Conservation (phyloP, 2,329 filamentous ascomycete genomes). For the Berkeleyomyces rouxiae region DNA sequence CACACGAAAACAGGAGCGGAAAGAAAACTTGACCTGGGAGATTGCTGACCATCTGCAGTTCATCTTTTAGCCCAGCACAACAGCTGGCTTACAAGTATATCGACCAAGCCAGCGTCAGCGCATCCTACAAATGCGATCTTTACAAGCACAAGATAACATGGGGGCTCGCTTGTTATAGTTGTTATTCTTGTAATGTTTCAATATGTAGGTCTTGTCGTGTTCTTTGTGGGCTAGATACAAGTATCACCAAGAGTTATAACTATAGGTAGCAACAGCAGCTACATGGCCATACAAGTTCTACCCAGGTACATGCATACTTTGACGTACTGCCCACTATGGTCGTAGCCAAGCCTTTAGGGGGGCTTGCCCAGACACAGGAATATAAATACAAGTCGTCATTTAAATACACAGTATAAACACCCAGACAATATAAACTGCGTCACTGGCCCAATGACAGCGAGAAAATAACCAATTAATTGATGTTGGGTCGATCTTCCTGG, state of each 20-base stretch:
- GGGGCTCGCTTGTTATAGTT: neutral
- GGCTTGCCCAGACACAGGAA: too few species aligned
- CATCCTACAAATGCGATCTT: neutral
- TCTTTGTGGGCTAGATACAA: too few species aligned
- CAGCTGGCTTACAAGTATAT: neutral
- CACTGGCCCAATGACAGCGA: neutral
- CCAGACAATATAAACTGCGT: neutral
- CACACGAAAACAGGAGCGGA: neutral
- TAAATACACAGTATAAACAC: too few species aligned
- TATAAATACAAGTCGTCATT: too few species aligned
- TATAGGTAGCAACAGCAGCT: too few species aligned
- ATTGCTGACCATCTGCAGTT: neutral
- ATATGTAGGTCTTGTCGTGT: too few species aligned
- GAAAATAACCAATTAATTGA: neutral
- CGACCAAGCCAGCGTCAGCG: neutral
- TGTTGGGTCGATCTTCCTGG: neutral
- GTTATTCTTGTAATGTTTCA: too few species aligned
- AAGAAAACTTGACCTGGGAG: neutral
- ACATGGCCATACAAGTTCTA: too few species aligned
- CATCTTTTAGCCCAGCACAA: neutral
- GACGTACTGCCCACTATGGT: too few species aligned
- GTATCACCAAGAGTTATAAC: too few species aligned
- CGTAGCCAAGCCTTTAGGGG: too few species aligned
- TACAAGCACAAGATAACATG: neutral
- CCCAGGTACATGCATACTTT: too few species aligned